Evolutionary conservation across 257 asterid genomes (phyloP).

Genomic region (Solanum infundibuliforme): DNA sequence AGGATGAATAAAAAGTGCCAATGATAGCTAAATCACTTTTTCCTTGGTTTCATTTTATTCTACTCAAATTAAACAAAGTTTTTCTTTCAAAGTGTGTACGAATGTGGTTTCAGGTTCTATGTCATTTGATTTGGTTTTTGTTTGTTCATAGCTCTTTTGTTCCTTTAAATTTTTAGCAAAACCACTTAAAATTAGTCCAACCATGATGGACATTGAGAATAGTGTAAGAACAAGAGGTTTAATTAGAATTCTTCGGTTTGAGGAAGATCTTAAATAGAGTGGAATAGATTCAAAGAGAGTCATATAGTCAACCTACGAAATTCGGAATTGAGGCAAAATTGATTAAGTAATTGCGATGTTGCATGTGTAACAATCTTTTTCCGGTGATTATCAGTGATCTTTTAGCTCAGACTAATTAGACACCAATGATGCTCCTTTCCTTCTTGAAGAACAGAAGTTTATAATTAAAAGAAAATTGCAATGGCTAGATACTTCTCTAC

Average conservation of each 20-base stretch:
- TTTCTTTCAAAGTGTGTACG: neutral
- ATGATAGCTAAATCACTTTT: neutral
- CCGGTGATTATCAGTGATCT: neutral
- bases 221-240: too few relatives aligned
- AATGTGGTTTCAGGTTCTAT: neutral
- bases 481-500: neutral
- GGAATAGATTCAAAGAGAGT: neutral
- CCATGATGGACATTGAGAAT: too few relatives aligned
- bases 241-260: too few relatives aligned
- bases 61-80: neutral
- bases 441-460: neutral
- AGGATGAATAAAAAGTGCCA: neutral
- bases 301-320: neutral
- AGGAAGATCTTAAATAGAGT: neutral
- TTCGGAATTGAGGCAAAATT: neutral
- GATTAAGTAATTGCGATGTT: neutral
- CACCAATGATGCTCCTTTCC: neutral
- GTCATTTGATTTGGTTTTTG: neutral
- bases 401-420: neutral
- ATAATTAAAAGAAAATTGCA: neutral
- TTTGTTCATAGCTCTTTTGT: neutral
- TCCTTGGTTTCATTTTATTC: neutral
- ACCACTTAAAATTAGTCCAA: neutral
- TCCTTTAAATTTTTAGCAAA: neutral
- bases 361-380: neutral